Evolutionary conservation across 257 asterid genomes (phyloP).

Genomic region (Primulina huaijiensis): DNA sequence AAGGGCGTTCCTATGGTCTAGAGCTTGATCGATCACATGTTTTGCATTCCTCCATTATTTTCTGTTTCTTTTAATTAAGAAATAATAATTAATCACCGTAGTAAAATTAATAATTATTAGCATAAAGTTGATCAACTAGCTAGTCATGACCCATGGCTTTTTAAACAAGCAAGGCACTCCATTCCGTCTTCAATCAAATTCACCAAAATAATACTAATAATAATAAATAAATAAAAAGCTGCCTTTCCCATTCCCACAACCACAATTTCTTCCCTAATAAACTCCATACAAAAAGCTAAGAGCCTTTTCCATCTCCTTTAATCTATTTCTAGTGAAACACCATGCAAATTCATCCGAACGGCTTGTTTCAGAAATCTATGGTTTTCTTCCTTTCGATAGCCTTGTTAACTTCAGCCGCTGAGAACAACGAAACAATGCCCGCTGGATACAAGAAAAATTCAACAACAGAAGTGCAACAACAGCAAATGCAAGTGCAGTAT

Average conservation of each 20-base stretch:
- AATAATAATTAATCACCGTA: no score
- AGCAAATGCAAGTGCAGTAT: neutral
- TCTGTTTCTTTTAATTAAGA: no score
- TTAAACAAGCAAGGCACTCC: no score
- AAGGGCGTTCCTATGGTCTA: no score
- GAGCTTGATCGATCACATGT: no score
- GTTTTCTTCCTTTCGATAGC: slow-evolving; percentile 21
- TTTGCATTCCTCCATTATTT: no score
- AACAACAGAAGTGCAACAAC: neutral
- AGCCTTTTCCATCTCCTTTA: slow-evolving; percentile 18
- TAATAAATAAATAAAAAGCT: no score
- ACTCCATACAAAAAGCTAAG: slow-evolving; percentile 6
- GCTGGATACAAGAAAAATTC: slow-evolving; percentile 8
- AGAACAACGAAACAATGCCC: slow-evolving; percentile 1
- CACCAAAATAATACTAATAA: no score
- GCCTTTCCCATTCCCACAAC: slow-evolving; percentile 1
- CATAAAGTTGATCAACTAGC: no score
- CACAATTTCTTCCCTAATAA: slow-evolving; percentile 9
- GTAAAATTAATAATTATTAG: no score
- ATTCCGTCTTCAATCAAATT: no score
- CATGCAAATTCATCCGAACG: slow-evolving; percentile 3
- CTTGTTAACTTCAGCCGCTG: slow-evolving; percentile 22
- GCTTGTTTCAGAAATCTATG: slow-evolving; percentile 9
- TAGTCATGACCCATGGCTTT: no score
- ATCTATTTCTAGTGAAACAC: neutral